Base-by-base conservation (phyloP, 306 rosid genomes). In the Quercus engelmannii region DNA sequence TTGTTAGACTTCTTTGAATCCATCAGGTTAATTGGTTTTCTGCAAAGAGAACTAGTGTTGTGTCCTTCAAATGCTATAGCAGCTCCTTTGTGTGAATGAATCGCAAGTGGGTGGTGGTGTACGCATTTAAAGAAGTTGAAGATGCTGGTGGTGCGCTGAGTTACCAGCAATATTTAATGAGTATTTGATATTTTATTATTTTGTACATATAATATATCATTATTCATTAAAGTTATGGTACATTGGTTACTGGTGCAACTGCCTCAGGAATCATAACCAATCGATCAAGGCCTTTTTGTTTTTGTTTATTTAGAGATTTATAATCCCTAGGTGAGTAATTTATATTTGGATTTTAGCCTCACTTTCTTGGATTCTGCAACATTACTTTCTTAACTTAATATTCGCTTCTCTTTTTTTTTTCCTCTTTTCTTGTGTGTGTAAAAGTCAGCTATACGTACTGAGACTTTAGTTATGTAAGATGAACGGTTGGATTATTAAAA, bases 1-100 rank as follows among this genome's bases (percentile, higher is more conserved):
- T 90, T 94, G 92, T 89, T 92, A 31, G 90, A 79, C 80, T 88
- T 94, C 89, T 89, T 92, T 81, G 92, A 80, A 80, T 92, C 92
- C 93, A 90, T 87, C 51, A 64, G 63, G 12, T 41, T 33, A 0
- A 41, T 78, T 51, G 51, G 11, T 64, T 51, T 19, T 10, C 57
- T 23, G 30, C 51, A 68, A 33, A 68, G 52, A 68, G 4, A 38
- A 23, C 28, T 14, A 21, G 51, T 7, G 71, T 5, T 61, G 31
- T 10, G 72, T 28, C 17, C 52, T 68, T 61, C 26, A 18, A 46
- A 35, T 35, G 52, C 26, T n/a, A 3, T 11, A 49, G 46, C 11
- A 8, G 46, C 54, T 49, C 54, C 54, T 49, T 10, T 10, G 1
- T 46, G n/a, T 17, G 49, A 67, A 54, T 78, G 68, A 76, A 62